Percentiles rank a stretch among this genome's conserved stretches.
Evolutionary conservation across 345 rosid genomes (phyloP).

Genomic region (Ailanthus altissimus): DNA sequence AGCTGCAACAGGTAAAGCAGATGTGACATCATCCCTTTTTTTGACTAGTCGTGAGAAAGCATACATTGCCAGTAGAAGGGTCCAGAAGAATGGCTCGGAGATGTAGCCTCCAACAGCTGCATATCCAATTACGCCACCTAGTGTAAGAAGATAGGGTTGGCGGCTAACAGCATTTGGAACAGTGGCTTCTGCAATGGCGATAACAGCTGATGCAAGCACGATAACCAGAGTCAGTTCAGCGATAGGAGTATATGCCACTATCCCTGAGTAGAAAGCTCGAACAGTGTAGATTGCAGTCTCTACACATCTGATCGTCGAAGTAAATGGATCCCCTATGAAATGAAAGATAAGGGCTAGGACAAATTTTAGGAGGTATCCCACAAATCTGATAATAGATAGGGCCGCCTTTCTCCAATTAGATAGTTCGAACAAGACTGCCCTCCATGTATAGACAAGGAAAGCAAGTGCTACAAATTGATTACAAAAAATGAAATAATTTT

Average conservation of each 20-base stretch:
- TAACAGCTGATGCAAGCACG: conserved; percentile 65
- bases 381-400: conserved; percentile 42
- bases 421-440: conserved; percentile 77
- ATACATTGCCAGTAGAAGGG: conserved; percentile 59
- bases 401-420: conserved; percentile 66
- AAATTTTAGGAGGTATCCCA: conserved; percentile 63
- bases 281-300: conserved; percentile 59
- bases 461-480: conserved; percentile 57
- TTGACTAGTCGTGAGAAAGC: conserved; percentile 58
- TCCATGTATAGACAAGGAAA: conserved; percentile 80
- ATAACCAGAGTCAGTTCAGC: conserved; percentile 62
- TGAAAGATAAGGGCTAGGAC: conserved; percentile 66
- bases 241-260: conserved; percentile 69
- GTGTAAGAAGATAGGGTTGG: conserved; percentile 64
- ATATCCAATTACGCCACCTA: conserved; percentile 71
- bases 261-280: conserved; percentile 69
- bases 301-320: conserved; percentile 49
- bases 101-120: conserved; percentile 74
- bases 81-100: conserved; percentile 85
- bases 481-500: background rate
- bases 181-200: conserved; percentile 82
- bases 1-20: conserved; percentile 79
- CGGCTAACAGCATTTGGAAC: conserved; percentile 56
- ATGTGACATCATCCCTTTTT: conserved; percentile 77
- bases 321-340: conserved; percentile 77